A percentile compares a stretch with the other conserved stretches of the same genome.
These are phyloP conservation scores for Leishmania tarentolae DNA, from an alignment of 208 protist species.

Conservation along the genomic window DNA sequence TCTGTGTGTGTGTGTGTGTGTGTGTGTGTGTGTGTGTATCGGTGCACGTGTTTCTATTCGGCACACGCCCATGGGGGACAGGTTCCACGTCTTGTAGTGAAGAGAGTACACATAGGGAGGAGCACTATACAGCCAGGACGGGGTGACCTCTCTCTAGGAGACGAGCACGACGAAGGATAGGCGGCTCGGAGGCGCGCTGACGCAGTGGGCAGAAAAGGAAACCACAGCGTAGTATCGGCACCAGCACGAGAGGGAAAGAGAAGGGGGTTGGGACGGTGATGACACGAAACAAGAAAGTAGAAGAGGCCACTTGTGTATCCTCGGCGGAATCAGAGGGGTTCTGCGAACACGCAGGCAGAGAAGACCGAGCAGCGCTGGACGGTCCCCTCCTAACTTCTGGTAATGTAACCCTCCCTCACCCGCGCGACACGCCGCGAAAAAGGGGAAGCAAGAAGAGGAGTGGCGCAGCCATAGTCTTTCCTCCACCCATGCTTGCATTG, in stretches of 20 bases:
- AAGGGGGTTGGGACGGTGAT: background rate
- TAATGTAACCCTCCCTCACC: background rate
- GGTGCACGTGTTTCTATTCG: background rate
- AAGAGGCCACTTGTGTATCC: background rate
- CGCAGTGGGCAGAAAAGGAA: background rate
- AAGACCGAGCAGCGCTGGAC: background rate
- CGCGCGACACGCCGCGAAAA: background rate
- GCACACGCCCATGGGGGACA: background rate
- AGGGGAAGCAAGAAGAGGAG: background rate
- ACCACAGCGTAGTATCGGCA: background rate
- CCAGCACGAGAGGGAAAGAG: background rate
- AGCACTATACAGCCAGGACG: background rate
- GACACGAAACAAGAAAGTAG: background rate
- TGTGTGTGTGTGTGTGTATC: conserved; percentile 11
- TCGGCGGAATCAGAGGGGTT: background rate
- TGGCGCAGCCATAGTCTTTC: background rate
- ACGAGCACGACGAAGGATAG: background rate
- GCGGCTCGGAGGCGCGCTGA: background rate
- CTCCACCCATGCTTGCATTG: background rate
- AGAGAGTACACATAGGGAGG: background rate
- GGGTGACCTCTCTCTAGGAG: background rate
- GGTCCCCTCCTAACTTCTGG: background rate
- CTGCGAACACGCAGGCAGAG: background rate
- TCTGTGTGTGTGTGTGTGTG: background rate
- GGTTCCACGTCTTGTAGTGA: background rate